Percentiles rank a stretch among this genome's conserved stretches.
These are phyloP conservation scores for Exophiala phaeomuriformis DNA, from an alignment of 2,329 filamentous ascomycete genomes.

Conservation along the genomic window DNA sequence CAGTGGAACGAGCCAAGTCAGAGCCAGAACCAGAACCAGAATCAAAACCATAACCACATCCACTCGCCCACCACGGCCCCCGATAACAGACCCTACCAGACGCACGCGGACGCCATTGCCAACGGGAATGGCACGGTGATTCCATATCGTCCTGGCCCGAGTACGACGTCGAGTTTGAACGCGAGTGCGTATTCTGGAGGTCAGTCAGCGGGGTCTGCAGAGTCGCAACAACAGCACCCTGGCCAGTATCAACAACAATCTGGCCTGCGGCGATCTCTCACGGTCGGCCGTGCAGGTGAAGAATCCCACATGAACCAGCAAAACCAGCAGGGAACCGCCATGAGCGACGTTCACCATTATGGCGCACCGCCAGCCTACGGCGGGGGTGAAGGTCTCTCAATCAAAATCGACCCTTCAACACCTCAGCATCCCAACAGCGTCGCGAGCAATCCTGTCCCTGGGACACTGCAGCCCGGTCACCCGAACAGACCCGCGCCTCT, in stretches of 20 bases:
- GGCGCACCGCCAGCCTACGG: conserved; percentile 44
- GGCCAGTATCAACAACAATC: conserved; percentile 16
- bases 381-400: conserved; percentile 44
- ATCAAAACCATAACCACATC: not conserved
- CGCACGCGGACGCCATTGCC: conserved; percentile 3
- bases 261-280: conserved; percentile 37
- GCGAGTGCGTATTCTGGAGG: conserved; percentile 5
- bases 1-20: conserved; percentile 28
- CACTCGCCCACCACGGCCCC: conserved; percentile 19
- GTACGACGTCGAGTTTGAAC: not conserved
- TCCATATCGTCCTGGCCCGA: conserved; percentile 19
- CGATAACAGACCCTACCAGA: conserved; percentile 16
- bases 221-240: conserved; percentile 1
- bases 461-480: conserved; percentile 53
- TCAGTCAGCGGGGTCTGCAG: conserved; percentile 1
- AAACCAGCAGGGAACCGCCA: conserved; percentile 35
- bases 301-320: conserved; percentile 49
- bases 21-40: not conserved
- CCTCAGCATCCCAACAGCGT: conserved; percentile 37
- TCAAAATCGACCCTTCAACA: conserved; percentile 54
- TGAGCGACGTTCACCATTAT: conserved; percentile 43
- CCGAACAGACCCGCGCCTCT: conserved; percentile 46
- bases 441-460: conserved; percentile 45
- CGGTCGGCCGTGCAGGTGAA: conserved; percentile 44
- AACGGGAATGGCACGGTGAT: conserved; percentile 23